Percentiles rank a stretch among this genome's conserved stretches.
Evolutionary conservation across 2,329 filamentous ascomycete species (phyloP).

Genomic region (Cyphellophora attinorum): DNA sequence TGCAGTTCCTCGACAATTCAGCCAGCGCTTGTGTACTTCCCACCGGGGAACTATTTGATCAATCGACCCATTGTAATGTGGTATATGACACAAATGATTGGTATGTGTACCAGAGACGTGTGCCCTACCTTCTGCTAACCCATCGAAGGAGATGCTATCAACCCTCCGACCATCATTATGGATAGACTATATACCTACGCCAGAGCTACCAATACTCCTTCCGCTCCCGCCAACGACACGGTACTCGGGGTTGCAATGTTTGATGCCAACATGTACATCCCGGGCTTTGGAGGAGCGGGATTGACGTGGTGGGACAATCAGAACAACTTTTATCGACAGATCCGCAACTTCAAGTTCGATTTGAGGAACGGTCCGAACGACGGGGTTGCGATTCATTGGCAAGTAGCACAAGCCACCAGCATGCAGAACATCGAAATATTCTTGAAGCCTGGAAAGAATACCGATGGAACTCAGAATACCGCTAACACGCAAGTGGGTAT

Average conservation of each 20-base stretch:
- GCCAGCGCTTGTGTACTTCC: constrained; percentile 77
- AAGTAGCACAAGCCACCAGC: constrained; percentile 63
- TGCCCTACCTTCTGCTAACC: no score
- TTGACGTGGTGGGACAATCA: constrained; percentile 62
- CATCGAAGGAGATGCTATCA: constrained; percentile 57
- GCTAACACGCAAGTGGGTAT: constrained; percentile 50
- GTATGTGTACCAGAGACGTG: constrained; percentile 55
- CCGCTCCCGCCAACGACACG: no score
- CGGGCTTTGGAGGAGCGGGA: constrained; percentile 36
- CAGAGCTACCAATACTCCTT: no score
- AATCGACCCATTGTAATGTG: constrained; percentile 57
- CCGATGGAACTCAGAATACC: constrained; percentile 32
- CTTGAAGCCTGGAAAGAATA: constrained; percentile 44
- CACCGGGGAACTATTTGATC: constrained; percentile 66
- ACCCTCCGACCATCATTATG: constrained; percentile 57
- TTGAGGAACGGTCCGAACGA: constrained; percentile 48
- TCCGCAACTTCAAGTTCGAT: constrained; percentile 67
- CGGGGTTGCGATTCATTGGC: constrained; percentile 61
- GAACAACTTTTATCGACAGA: constrained; percentile 62
- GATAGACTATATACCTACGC: constrained; percentile 6
- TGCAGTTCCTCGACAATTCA: constrained; percentile 68
- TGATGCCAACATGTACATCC: constrained; percentile 64
- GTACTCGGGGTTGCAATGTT: constrained; percentile 75
- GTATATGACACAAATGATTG: constrained; percentile 55
- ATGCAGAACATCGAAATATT: constrained; percentile 66